These are phyloP conservation scores for Ceratobasidium theobromae DNA, from an alignment of 1,284 basidiomycete species.

Conservation along the genomic window DNA sequence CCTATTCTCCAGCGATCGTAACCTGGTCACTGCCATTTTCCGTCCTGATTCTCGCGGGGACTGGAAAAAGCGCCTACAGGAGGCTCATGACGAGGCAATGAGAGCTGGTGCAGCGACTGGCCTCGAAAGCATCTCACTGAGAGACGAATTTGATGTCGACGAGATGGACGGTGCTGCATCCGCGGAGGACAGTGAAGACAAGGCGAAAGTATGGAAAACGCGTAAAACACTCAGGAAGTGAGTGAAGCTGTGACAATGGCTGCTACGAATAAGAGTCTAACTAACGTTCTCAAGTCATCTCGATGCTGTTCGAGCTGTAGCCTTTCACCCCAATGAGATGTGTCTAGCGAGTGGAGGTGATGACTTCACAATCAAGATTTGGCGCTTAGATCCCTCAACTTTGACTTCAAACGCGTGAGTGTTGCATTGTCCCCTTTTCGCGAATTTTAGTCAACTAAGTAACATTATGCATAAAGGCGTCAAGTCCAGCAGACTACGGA, in stretches of 20 bases:
- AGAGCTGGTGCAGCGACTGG: not conserved
- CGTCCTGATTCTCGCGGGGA: constrained; percentile 78
- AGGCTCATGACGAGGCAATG: constrained; percentile 38
- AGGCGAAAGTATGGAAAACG: constrained; percentile 76
- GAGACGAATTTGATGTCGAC: constrained; percentile 55
- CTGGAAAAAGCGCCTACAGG: constrained; percentile 67
- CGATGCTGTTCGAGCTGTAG: constrained; percentile 86
- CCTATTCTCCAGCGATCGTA: constrained; percentile 46
- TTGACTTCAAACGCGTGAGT: constrained; percentile 72
- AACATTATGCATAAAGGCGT: constrained; percentile 49
- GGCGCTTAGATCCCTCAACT: constrained; percentile 77
- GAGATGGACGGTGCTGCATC: constrained; percentile 45
- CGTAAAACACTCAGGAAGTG: constrained; percentile 84
- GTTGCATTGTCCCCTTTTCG: constrained; percentile 29
- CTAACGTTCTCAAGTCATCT: constrained; percentile 65
- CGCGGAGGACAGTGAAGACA: constrained; percentile 66
- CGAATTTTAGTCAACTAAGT: constrained; percentile 9
- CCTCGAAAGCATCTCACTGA: constrained; percentile 38
- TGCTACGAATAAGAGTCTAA: constrained; percentile 33
- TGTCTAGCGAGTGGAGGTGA: constrained; percentile 89
- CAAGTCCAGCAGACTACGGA: constrained; percentile 62
- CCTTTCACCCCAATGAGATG: constrained; percentile 82
- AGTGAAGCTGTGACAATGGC: constrained; percentile 44
- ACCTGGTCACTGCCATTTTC: constrained; percentile 79
- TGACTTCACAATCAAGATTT: constrained; percentile 95